These are phyloP conservation scores for Beauveria australis DNA, from an alignment of 2,329 filamentous ascomycete genomes.

Conservation along the genomic window DNA sequence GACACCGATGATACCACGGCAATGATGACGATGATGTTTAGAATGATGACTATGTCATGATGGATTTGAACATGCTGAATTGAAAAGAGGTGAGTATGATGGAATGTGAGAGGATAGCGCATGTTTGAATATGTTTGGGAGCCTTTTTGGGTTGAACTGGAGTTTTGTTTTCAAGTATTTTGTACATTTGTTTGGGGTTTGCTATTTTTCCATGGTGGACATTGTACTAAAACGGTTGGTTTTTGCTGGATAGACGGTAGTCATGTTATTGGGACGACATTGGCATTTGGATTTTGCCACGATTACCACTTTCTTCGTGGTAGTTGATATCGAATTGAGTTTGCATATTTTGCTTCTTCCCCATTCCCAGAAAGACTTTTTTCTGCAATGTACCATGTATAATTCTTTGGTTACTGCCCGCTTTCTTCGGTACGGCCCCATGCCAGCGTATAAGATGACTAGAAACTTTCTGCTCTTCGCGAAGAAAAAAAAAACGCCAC, in stretches of 20 bases:
- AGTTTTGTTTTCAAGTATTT: not conserved
- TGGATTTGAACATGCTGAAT: not conserved
- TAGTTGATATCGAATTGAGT: not conserved
- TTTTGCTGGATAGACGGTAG: not conserved
- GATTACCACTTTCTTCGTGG: not conserved
- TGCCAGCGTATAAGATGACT: not conserved
- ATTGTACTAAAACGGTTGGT: not conserved
- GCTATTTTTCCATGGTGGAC: not conserved
- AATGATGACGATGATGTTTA: not conserved
- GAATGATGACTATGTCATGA: not conserved
- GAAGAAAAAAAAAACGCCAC: too few relatives aligned
- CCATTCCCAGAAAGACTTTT: not conserved
- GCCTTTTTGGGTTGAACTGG: not conserved
- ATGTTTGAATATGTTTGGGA: not conserved
- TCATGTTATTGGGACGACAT: not conserved
- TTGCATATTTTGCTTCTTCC: not conserved
- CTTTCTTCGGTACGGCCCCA: not conserved
- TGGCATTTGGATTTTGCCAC: not conserved
- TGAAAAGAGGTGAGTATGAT: not conserved
- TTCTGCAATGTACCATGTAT: too few relatives aligned
- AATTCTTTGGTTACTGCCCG: too few relatives aligned
- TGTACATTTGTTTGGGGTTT: not conserved
- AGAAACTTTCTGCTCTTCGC: too few relatives aligned
- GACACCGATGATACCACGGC: not conserved
- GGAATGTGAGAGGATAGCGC: not conserved